Base-by-base conservation (phyloP, 176 grass and related monocot species). In the Paspalum vaginatum region DNA sequence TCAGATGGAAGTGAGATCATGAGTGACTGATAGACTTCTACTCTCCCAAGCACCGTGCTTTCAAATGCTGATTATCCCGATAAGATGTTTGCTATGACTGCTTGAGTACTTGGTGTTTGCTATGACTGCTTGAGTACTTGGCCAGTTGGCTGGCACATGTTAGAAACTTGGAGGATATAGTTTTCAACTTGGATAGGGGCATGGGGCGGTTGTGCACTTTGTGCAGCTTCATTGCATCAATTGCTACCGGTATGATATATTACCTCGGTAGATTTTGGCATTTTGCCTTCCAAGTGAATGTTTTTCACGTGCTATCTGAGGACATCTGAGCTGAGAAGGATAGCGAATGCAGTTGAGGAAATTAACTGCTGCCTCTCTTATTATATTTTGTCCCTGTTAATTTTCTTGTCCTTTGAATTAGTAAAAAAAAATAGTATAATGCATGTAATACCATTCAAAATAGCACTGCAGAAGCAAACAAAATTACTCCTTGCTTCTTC, bases 1-100 rank as follows among this genome's bases (percentile, higher is more conserved):
- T 94, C 92, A 17, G 84, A 91, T 85, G 83, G 74, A 82, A 98
- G 92, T 81, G 95, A 91, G 70, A 83, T 91, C 55, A 94, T 89
- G 88, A 91, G 86, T 24, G 86, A 89, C 55, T 93, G 70, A 90
- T 70, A 20, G 14, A 26, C 38, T 53, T 74, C 1, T 37, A 53
- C 61, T 67, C 21, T 58, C 52, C 2, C 64, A 15, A 66, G 22
- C 5, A 45, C 9, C 37, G 51, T 62, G 54, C 37, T 21, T 45
- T 39, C 46, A 17, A 22, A 22, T 65, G 8, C 32, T 8, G 49
- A 46, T 53, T 44, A 45, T 79, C 60, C 22, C 5, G n/a, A 16
- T 25, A 39, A 66, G 60, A 37, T 61, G 59, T 67, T 88, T n/a
- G 22, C 58, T 57, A 66, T 61, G 24, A 7, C 1, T 27, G 58